Evolutionary conservation across 345 rosid genomes (phyloP), one percentile per base, ranked within the genome.

Genomic region (Leavenworthia alabamica): DNA sequence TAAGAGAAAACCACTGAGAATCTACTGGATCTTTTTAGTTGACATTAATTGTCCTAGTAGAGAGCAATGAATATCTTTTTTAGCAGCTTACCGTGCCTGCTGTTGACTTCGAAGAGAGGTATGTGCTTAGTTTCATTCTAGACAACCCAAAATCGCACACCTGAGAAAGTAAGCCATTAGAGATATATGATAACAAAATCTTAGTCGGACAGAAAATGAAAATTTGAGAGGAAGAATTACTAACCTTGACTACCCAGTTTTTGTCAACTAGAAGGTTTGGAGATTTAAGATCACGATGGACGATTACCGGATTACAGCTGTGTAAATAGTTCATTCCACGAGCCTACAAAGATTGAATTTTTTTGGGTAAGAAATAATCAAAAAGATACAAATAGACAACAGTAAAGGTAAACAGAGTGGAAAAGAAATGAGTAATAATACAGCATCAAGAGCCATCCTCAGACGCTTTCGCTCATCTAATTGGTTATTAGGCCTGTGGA

Each of bases 291-390:
- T 91, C 98, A 24, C 96, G 95, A 50, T 86, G 98, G 17, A 91
- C 96, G 52, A 91, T 84, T 10, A 82, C 70, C 11, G 98, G 98
- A 19, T 78, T 75, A 76, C 96, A 84, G 74, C 75, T 91, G 83
- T 91, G 98, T 75, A 91, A 79, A 75, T 91, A 91, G 71, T 91
- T 91, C 96, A 88, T 88, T 74, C 98, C 98, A 66, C 98, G 88
- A 60, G 98, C 98, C 98, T 91, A 79, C 57, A 47, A 68, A 59
- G 70, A 32, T 60, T 68, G 39, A 2, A 13, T 13, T 51, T 27
- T 54, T 22, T 5, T 59, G 51, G 12, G 67, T 48, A 60, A 64
- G 42, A 67, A 48, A 71, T 28, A 65, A 51, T 56, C 31, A 60
- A 75, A 23, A 40, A 69, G 55, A 56, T 23, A 47, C 26, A 36